Evolutionary conservation across 2,329 filamentous ascomycete species (phyloP).

Genomic region (Xylariaceae sp.): DNA sequence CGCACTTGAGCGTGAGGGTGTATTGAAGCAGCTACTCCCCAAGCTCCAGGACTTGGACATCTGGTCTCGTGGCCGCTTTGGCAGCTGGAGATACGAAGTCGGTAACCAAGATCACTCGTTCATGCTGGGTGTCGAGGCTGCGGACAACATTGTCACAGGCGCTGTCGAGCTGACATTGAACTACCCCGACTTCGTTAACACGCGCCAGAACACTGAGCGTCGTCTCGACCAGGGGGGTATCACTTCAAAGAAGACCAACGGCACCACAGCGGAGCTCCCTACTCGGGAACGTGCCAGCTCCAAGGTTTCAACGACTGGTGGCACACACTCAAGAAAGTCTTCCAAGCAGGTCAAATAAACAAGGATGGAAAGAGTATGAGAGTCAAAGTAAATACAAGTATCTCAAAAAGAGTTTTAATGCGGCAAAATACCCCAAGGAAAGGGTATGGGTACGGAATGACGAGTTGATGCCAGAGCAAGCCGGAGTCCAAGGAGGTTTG

Average conservation of each 20-base stretch:
- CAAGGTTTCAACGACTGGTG: constrained; percentile 3
- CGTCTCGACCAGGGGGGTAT: constrained; percentile 49
- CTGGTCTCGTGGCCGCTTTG: constrained; percentile 93
- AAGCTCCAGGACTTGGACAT: constrained; percentile 90
- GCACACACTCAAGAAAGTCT: constrained; percentile 5
- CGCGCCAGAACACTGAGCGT: constrained; percentile 63
- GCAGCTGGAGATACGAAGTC: constrained; percentile 93
- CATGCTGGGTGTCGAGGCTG: constrained; percentile 94
- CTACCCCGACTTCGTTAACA: constrained; percentile 95
- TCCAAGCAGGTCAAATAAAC: constrained; percentile 10
- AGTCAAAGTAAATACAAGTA: too few relatives aligned
- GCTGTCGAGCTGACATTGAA: constrained; percentile 90
- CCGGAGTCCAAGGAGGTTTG: too few relatives aligned
- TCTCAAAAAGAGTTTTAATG: too few relatives aligned
- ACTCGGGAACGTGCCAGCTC: constrained; percentile 24
- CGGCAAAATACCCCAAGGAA: too few relatives aligned
- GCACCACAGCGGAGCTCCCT: constrained; percentile 35
- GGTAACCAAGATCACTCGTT: constrained; percentile 98
- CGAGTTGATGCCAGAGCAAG: too few relatives aligned
- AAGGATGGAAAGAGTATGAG: too few relatives aligned
- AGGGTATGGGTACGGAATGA: too few relatives aligned
- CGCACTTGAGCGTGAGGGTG: constrained; percentile 88
- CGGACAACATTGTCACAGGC: constrained; percentile 84
- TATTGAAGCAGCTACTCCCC: constrained; percentile 86
- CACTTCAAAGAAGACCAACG: constrained; percentile 30